These are phyloP conservation scores for Gnomoniopsis smithogilvyi DNA, from an alignment of 2,329 filamentous ascomycete genomes.

Conservation along the genomic window DNA sequence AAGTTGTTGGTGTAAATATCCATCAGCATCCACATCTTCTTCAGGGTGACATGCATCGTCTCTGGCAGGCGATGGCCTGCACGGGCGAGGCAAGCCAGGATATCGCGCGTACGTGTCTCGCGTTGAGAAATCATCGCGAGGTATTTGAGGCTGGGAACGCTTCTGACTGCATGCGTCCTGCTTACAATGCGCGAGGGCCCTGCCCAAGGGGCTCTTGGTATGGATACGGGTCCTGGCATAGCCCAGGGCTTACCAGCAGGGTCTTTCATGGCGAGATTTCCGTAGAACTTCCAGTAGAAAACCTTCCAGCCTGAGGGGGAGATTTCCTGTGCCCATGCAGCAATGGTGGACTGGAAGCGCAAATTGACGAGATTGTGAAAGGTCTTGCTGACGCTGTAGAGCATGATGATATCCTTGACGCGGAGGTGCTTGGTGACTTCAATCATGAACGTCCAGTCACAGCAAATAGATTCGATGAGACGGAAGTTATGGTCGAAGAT, in stretches of 20 bases:
- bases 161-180: conserved; percentile 34
- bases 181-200: conserved; percentile 4
- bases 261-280: conserved; percentile 54
- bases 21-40: conserved; percentile 72
- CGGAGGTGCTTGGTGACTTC: conserved; percentile 52
- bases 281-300: conserved; percentile 62
- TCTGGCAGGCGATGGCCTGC: conserved; percentile 55
- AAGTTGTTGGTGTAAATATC: conserved; percentile 57
- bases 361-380: conserved; percentile 60
- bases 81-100: conserved; percentile 58
- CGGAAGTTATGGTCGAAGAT: conserved; percentile 28
- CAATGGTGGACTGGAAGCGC: conserved; percentile 57
- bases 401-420: conserved; percentile 54
- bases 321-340: conserved; percentile 49
- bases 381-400: conserved; percentile 62
- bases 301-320: conserved; percentile 53
- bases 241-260: conserved; percentile 41
- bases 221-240: conserved; percentile 18
- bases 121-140: conserved; percentile 63
- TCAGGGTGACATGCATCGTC: conserved; percentile 43
- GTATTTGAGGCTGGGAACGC: conserved; percentile 64
- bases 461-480: conserved; percentile 40
- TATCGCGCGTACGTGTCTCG: conserved; percentile 55
- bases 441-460: conserved; percentile 49
- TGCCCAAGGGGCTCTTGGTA: conserved; percentile 12